Evolutionary conservation across 2,329 filamentous ascomycete species (phyloP).

Genomic region (Pseudogymnoascus sp.): DNA sequence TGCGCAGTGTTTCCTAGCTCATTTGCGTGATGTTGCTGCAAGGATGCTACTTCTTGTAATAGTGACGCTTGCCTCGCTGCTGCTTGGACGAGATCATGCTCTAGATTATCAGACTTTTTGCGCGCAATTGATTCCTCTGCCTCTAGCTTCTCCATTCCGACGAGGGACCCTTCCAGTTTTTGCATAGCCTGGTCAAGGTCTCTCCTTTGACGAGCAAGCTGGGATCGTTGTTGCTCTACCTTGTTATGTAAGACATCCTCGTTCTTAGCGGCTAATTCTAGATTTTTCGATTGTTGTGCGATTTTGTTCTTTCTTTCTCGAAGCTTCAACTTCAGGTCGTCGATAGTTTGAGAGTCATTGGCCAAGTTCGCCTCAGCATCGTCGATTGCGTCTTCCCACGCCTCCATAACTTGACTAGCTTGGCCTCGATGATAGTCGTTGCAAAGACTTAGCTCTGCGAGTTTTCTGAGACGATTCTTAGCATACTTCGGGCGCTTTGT

Average conservation of each 20-base stretch:
- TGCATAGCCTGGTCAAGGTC: neutral
- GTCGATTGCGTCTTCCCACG: slow-evolving; percentile 4
- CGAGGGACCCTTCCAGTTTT: neutral
- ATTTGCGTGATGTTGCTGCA: neutral
- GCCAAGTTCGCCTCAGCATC: slow-evolving; percentile 1
- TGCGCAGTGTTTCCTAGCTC: neutral
- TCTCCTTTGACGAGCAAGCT: neutral
- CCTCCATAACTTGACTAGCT: neutral
- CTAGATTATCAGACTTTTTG: neutral
- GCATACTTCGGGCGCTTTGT: neutral
- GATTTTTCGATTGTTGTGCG: neutral
- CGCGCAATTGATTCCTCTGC: neutral
- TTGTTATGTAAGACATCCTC: neutral
- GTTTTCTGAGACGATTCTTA: neutral
- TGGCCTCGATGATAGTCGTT: slow-evolving; percentile 7
- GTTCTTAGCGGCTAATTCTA: neutral
- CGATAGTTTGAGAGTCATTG: neutral
- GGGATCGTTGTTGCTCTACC: neutral
- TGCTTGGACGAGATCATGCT: neutral
- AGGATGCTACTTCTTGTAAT: neutral
- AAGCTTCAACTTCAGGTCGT: neutral
- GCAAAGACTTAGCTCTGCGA: slow-evolving; percentile 11
- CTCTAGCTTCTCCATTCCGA: neutral
- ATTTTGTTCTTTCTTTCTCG: neutral
- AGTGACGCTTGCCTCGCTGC: neutral